Evolutionary conservation across 805 yeast species (phyloP).

Genomic region (Candida sithepensis): DNA sequence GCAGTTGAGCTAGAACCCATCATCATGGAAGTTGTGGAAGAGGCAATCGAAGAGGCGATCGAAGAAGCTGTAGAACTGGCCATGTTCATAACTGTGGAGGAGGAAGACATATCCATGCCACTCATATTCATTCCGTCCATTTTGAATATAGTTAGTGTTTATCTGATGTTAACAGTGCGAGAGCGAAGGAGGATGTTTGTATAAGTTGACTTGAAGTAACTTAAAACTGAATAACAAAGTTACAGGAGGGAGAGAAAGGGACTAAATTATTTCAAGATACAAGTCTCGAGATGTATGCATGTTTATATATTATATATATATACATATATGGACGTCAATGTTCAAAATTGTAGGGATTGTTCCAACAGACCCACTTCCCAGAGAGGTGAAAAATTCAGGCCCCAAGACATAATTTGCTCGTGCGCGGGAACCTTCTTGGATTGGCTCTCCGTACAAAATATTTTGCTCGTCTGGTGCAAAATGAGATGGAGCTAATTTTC

Average conservation of each 20-base stretch:
- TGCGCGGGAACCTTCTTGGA: neutral
- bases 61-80: neutral
- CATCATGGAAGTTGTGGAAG: neutral
- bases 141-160: neutral
- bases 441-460: no score
- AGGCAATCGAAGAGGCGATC: neutral
- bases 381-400: neutral
- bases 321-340: no score
- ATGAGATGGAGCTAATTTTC: no score
- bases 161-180: no score
- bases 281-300: no score
- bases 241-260: no score
- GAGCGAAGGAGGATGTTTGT: neutral
- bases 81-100: neutral
- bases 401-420: neutral
- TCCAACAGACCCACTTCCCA: no score
- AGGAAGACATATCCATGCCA: neutral
- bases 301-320: no score
- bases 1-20: neutral
- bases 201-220: neutral
- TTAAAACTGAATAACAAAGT: no score
- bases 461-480: no score
- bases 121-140: conserved; percentile 4
- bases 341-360: no score
- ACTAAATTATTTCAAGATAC: no score